A percentile compares a stretch with the other conserved stretches of the same genome.
These are phyloP conservation scores for Domatiomyces catenatus DNA, from an alignment of 2,329 filamentous ascomycete species.

Conservation along the genomic window DNA sequence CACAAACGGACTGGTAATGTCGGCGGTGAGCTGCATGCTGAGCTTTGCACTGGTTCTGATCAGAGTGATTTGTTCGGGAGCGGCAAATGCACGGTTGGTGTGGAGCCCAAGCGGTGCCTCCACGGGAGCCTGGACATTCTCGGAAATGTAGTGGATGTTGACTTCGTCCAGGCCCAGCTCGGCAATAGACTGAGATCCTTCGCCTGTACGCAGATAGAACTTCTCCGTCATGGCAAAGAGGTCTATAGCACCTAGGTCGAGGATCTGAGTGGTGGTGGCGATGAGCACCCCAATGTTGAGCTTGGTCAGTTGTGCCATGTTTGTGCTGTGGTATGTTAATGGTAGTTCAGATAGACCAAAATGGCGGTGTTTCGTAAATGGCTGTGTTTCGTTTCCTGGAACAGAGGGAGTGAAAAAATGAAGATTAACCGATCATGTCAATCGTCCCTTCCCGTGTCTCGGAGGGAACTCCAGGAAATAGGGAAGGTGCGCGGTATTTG, in stretches of 20 bases:
- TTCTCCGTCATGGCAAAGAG: constrained; percentile 25
- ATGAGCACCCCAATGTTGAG: constrained; percentile 25
- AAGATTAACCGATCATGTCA: background rate
- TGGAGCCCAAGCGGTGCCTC: background rate
- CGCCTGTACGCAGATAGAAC: constrained; percentile 19
- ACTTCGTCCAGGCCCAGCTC: constrained; percentile 11
- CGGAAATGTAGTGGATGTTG: constrained; percentile 2
- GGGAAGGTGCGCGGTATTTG: background rate
- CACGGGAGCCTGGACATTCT: background rate
- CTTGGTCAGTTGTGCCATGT: background rate
- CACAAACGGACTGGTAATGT: constrained; percentile 22
- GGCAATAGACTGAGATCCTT: too few relatives aligned
- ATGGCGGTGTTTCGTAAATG: too few relatives aligned
- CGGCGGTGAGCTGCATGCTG: constrained; percentile 17
- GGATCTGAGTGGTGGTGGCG: constrained; percentile 23
- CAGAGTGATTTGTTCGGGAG: background rate
- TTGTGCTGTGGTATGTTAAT: background rate
- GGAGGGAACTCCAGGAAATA: too few relatives aligned
- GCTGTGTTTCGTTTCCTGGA: too few relatives aligned
- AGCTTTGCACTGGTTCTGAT: background rate
- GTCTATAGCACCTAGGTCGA: constrained; percentile 26
- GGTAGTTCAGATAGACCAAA: background rate
- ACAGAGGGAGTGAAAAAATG: background rate
- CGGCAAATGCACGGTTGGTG: background rate
- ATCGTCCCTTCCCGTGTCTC: too few relatives aligned